A percentile compares a stretch with the other conserved stretches of the same genome.
Evolutionary conservation across 805 yeast genomes (phyloP).

Genomic region (Scheffersomyces stipitis): DNA sequence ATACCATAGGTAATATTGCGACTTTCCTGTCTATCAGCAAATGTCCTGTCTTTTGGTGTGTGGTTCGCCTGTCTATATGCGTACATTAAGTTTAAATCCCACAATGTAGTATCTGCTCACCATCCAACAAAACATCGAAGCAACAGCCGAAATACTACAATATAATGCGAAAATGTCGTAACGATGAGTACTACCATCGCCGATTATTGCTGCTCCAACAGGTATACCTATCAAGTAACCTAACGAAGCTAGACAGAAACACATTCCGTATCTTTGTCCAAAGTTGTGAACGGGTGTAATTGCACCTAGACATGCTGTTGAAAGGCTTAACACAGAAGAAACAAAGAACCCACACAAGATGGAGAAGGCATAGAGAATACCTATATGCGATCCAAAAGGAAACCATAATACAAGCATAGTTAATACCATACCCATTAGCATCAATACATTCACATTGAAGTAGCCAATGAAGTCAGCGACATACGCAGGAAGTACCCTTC

Average conservation of each 20-base stretch:
- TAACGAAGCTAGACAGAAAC: constrained; percentile 56
- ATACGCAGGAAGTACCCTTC: constrained; percentile 56
- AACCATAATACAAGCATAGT: constrained; percentile 61
- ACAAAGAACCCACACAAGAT: constrained; percentile 57
- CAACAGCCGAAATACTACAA: constrained; percentile 28
- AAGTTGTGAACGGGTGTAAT: constrained; percentile 63
- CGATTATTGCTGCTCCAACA: constrained; percentile 36
- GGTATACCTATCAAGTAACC: constrained; percentile 39
- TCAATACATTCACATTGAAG: constrained; percentile 53
- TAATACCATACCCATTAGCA: constrained; percentile 46
- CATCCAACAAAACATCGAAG: constrained; percentile 28
- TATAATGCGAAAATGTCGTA: constrained; percentile 34
- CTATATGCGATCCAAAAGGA: constrained; percentile 53
- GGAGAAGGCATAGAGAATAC: constrained; percentile 51
- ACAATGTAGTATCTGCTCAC: constrained; percentile 29
- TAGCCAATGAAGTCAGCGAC: constrained; percentile 56
- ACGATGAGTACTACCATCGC: constrained; percentile 23
- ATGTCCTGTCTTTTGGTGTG: too few species aligned
- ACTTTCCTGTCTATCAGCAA: too few species aligned
- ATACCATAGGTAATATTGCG: too few species aligned
- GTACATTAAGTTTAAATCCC: constrained; percentile 21
- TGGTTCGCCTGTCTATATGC: too few species aligned
- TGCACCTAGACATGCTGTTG: constrained; percentile 69
- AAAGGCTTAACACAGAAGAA: constrained; percentile 61
- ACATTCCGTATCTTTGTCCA: constrained; percentile 68